Evolutionary conservation across 495 filamentous ascomycete species (phyloP).

Genomic region (Physcia stellaris): DNA sequence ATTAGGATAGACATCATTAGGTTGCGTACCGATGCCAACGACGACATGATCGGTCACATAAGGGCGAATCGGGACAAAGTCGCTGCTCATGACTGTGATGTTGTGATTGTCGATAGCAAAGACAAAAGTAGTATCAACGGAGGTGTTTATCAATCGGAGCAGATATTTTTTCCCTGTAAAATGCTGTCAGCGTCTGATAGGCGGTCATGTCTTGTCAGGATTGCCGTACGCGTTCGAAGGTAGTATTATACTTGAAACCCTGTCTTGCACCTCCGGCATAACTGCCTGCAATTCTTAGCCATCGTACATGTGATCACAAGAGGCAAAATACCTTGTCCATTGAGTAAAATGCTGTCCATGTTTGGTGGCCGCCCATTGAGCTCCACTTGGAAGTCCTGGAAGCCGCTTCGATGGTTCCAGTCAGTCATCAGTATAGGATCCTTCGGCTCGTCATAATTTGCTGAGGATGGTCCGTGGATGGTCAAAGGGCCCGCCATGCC

Average conservation of each 20-base stretch:
- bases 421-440: slow-evolving; percentile 13
- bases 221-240: neutral
- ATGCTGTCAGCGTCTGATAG: too few relatives aligned
- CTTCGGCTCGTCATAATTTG: slow-evolving; percentile 19
- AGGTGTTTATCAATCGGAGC: slow-evolving; percentile 34
- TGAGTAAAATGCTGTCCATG: slow-evolving; percentile 32
- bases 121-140: slow-evolving; percentile 34
- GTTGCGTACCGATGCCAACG: slow-evolving; percentile 42
- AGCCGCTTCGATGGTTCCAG: slow-evolving; percentile 11
- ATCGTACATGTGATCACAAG: slow-evolving; percentile 28
- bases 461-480: slow-evolving; percentile 26
- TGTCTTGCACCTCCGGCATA: slow-evolving; percentile 20
- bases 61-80: slow-evolving; percentile 32
- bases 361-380: slow-evolving; percentile 22
- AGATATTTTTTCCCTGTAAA: slow-evolving; percentile 29
- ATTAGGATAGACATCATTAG: neutral
- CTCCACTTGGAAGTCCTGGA: slow-evolving; percentile 18
- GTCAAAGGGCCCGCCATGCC: slow-evolving; percentile 17
- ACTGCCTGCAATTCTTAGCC: slow-evolving; percentile 16
- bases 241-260: slow-evolving; percentile 25
- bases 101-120: slow-evolving; percentile 36
- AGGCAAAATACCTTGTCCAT: slow-evolving; percentile 26
- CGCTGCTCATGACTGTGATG: slow-evolving; percentile 31
- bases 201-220: neutral
- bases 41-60: slow-evolving; percentile 30